A percentile compares a stretch with the other conserved stretches of the same genome.
These are phyloP conservation scores for Lachancea waltii DNA, from an alignment of 805 yeast species.

Conservation along the genomic window DNA sequence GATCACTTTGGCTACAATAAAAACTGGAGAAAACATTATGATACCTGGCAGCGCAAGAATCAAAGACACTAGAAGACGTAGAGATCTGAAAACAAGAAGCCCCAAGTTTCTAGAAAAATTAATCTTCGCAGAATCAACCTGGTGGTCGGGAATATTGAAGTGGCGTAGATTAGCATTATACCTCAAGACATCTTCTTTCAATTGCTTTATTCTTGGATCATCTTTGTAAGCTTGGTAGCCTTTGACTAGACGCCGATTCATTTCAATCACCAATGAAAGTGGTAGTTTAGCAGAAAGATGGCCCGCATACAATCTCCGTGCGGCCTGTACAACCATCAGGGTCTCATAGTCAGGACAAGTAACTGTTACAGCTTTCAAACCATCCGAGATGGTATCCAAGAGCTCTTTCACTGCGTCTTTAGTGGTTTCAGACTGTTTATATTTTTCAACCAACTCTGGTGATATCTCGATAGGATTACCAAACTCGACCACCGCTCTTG, in stretches of 20 bases:
- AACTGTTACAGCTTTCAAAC: slow-evolving; percentile 79
- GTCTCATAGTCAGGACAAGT: slow-evolving; percentile 87
- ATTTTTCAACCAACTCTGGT: slow-evolving; percentile 54
- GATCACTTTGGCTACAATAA: slow-evolving; percentile 66
- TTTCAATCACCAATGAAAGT: slow-evolving; percentile 77
- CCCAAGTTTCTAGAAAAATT: slow-evolving; percentile 44
- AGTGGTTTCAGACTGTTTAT: slow-evolving; percentile 55
- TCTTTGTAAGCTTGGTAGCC: slow-evolving; percentile 74
- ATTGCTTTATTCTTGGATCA: slow-evolving; percentile 55
- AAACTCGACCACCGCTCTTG: slow-evolving; percentile 91
- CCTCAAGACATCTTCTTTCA: slow-evolving; percentile 56
- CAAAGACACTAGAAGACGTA: slow-evolving; percentile 50
- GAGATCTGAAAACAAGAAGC: slow-evolving; percentile 50
- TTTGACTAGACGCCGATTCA: slow-evolving; percentile 77
- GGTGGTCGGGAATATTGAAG: slow-evolving; percentile 50
- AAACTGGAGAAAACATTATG: slow-evolving; percentile 80
- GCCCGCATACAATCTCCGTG: slow-evolving; percentile 78
- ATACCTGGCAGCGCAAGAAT: slow-evolving; percentile 82
- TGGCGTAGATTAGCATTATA: slow-evolving; percentile 72
- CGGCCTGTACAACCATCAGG: slow-evolving; percentile 82
- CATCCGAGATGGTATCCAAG: slow-evolving; percentile 62
- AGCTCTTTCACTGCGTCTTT: slow-evolving; percentile 68
- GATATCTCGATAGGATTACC: slow-evolving; percentile 78
- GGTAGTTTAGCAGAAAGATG: slow-evolving; percentile 68
- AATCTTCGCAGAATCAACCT: slow-evolving; percentile 46